Conservation (phyloP, 331 rosid species). For the Quercus tomentella region DNA sequence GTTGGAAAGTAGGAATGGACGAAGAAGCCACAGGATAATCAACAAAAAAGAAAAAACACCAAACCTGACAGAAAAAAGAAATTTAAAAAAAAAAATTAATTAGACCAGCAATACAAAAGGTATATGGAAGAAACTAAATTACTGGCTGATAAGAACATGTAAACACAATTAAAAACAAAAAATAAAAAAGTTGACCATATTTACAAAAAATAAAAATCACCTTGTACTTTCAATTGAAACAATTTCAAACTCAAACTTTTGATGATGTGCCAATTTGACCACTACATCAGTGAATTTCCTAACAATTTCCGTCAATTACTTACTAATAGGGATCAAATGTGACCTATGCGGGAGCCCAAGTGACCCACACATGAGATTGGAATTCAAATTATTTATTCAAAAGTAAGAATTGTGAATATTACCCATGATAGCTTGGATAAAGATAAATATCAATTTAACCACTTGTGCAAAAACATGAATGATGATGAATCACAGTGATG, state of each 20-base stretch:
- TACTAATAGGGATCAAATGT: background rate
- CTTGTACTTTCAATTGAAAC: background rate
- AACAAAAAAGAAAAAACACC: conserved; percentile 33
- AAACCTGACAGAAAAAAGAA: conserved; percentile 47
- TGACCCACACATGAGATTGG: too few relatives aligned
- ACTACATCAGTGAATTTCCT: background rate
- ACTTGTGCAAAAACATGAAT: too few relatives aligned
- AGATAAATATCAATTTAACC: too few relatives aligned
- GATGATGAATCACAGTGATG: too few relatives aligned
- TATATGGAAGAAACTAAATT: background rate
- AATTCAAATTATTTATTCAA: background rate
- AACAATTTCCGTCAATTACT: background rate
- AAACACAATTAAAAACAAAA: background rate
- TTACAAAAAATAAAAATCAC: background rate
- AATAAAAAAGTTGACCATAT: background rate
- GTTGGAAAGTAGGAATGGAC: conserved; percentile 25
- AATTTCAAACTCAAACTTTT: background rate
- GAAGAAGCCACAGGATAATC: conserved; percentile 41
- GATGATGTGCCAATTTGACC: background rate
- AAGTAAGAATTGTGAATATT: background rate
- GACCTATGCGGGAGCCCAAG: too few relatives aligned
- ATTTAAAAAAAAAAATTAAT: background rate
- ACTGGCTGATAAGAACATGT: background rate
- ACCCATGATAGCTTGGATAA: background rate
- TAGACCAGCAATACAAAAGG: background rate